phyloP scores from a whole-genome alignment of 176 grass and related monocot species.

The Areca catechu region DNA sequence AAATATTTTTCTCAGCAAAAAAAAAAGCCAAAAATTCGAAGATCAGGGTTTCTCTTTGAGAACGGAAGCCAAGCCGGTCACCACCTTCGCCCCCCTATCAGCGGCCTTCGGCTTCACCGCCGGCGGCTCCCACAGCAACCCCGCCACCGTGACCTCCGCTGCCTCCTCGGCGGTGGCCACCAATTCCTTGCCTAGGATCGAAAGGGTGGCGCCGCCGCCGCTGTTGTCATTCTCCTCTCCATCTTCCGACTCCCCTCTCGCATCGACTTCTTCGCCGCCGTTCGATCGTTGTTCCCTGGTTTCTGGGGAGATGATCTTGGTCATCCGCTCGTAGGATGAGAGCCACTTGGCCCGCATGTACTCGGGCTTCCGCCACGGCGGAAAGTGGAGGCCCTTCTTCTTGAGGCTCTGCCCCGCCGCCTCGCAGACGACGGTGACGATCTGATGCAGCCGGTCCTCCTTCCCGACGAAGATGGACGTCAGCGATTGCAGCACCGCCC shows the following conservation, averaged over 20 bases:
- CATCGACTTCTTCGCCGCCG: no score
- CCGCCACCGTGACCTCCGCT: not conserved
- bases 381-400: slow-evolving; percentile 69
- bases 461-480: slow-evolving; percentile 63
- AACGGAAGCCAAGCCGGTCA: slow-evolving; percentile 24
- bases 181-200: no score
- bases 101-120: slow-evolving; percentile 52
- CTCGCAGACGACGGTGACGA: slow-evolving; percentile 53
- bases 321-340: slow-evolving; percentile 38
- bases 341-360: slow-evolving; percentile 99
- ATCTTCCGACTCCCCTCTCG: no score
- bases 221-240: no score
- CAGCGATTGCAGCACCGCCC: slow-evolving; percentile 48
- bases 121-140: slow-evolving; percentile 24
- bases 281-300: no score
- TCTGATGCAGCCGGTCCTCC: slow-evolving; percentile 55
- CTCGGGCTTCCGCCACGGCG: slow-evolving; percentile 80
- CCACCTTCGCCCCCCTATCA: slow-evolving; percentile 20
- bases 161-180: not conserved
- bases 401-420: slow-evolving; percentile 54
- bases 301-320: no score
- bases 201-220: no score
- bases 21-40: slow-evolving; percentile 9
- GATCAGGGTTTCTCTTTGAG: slow-evolving; percentile 17
- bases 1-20: slow-evolving; percentile 6